Evolutionary conservation across 2,329 filamentous ascomycete genomes (phyloP).

Genomic region (Talaromyces amestolkiae): DNA sequence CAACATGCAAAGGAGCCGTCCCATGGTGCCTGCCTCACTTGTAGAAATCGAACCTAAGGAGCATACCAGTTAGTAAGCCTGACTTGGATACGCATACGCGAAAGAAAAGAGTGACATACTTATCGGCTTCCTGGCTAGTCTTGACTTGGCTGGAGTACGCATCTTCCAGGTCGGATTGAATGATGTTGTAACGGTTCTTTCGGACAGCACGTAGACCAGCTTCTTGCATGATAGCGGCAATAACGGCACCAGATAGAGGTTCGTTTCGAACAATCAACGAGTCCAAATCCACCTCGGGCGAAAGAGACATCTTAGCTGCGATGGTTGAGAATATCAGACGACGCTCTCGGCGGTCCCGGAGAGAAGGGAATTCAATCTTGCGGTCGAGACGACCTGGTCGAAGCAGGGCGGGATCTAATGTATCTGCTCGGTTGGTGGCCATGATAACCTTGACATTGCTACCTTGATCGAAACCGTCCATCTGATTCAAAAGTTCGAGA

Average conservation of each 20-base stretch:
- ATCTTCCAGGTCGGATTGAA: slow-evolving; percentile 93
- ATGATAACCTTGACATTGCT: slow-evolving; percentile 99
- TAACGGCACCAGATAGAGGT: slow-evolving; percentile 89
- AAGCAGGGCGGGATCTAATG: slow-evolving; percentile 86
- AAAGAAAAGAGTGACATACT: slow-evolving; percentile 39
- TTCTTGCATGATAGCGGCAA: slow-evolving; percentile 99
- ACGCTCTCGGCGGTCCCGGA: slow-evolving; percentile 89
- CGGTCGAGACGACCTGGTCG: slow-evolving; percentile 90
- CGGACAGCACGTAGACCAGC: slow-evolving; percentile 88
- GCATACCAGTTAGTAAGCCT: slow-evolving; percentile 40
- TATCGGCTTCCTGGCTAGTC: slow-evolving; percentile 66
- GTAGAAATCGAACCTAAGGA: slow-evolving; percentile 87
- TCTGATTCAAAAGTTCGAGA: slow-evolving; percentile 95
- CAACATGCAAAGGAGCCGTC: neutral
- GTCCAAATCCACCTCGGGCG: slow-evolving; percentile 93
- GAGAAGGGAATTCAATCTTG: slow-evolving; percentile 98
- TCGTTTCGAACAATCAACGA: slow-evolving; percentile 96
- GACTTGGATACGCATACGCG: slow-evolving; percentile 16
- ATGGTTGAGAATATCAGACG: slow-evolving; percentile 98
- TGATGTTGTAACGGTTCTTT: slow-evolving; percentile 99
- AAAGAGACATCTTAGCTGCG: slow-evolving; percentile 92
- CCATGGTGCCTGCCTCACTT: slow-evolving; percentile 46
- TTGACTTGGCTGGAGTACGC: slow-evolving; percentile 97
- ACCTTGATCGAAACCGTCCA: slow-evolving; percentile 99
- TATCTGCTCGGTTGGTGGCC: slow-evolving; percentile 96